phyloP scores from a whole-genome alignment of 208 protist genomes.

The Acanthamoeba castellanii region DNA sequence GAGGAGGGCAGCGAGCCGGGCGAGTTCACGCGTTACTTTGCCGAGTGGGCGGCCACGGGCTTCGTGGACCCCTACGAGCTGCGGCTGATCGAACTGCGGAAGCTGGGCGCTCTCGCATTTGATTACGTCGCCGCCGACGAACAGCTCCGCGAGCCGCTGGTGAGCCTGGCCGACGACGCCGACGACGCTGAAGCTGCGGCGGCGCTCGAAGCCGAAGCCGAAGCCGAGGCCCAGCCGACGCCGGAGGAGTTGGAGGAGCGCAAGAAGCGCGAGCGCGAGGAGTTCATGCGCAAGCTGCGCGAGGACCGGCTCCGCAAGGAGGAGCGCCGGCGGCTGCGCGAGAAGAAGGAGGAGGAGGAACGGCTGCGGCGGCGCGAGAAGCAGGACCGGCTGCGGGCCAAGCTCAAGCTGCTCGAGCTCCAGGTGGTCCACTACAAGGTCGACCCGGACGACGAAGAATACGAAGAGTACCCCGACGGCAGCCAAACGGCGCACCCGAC shows the following conservation, averaged over 20 bases:
- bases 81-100: neutral
- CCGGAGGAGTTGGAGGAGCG: neutral
- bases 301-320: neutral
- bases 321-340: neutral
- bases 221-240: neutral
- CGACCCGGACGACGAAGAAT: neutral
- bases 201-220: neutral
- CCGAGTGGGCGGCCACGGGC: neutral
- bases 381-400: slow-evolving; percentile 28
- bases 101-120: too few relatives aligned
- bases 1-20: neutral
- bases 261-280: neutral
- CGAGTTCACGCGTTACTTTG: slow-evolving; percentile 6
- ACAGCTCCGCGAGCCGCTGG: neutral
- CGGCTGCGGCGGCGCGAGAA: neutral
- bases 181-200: neutral
- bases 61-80: slow-evolving; percentile 20
- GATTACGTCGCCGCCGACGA: neutral
- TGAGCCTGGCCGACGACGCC: neutral
- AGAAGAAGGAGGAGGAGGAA: slow-evolving; percentile 43
- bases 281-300: slow-evolving; percentile 18
- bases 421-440: neutral
- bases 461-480: neutral
- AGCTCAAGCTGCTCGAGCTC: slow-evolving; percentile 20
- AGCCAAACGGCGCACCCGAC: neutral